Conservation (phyloP, 106 monocot species). For the Agapanthus africanus region DNA sequence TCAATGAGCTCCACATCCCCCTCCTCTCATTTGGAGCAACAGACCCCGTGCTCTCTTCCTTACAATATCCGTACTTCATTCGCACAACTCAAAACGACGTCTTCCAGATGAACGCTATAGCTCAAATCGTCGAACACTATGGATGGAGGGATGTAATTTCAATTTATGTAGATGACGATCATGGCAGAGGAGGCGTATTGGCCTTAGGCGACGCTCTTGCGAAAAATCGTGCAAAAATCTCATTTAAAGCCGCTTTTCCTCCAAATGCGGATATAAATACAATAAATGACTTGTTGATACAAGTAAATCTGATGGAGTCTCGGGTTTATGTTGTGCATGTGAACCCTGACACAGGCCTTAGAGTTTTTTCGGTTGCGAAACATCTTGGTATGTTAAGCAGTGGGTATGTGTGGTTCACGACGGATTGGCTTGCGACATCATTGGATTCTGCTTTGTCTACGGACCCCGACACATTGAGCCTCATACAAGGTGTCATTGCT, state of each 20-base stretch:
- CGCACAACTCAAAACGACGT: conserved; percentile 46
- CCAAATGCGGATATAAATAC: conserved; percentile 16
- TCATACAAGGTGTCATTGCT: conserved; percentile 55
- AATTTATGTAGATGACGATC: conserved; percentile 71
- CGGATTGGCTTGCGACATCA: conserved; percentile 66
- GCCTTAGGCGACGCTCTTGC: conserved; percentile 50
- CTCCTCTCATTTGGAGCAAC: conserved; percentile 78
- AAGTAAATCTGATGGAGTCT: conserved; percentile 71
- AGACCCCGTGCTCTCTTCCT: conserved; percentile 53
- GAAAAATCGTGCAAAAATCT: conserved; percentile 43
- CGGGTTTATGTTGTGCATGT: conserved; percentile 69
- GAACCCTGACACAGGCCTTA: conserved; percentile 71
- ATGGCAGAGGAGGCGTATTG: conserved; percentile 56
- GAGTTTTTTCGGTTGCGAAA: conserved; percentile 46
- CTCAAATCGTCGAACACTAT: conserved; percentile 39
- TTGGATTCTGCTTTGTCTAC: conserved; percentile 34
- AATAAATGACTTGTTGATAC: conserved; percentile 36
- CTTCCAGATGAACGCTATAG: conserved; percentile 75
- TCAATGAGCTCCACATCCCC: conserved; percentile 60
- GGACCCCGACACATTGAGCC: conserved; percentile 30
- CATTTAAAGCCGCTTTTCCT: conserved; percentile 64
- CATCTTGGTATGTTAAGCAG: conserved; percentile 39
- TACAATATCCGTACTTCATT: conserved; percentile 60
- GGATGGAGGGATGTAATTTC: conserved; percentile 66
- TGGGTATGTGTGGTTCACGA: conserved; percentile 86